Percentiles rank a stretch among this genome's conserved stretches.
phyloP scores from a whole-genome alignment of 2,329 filamentous ascomycete species.

The Clarireedia homoeocarpa region DNA sequence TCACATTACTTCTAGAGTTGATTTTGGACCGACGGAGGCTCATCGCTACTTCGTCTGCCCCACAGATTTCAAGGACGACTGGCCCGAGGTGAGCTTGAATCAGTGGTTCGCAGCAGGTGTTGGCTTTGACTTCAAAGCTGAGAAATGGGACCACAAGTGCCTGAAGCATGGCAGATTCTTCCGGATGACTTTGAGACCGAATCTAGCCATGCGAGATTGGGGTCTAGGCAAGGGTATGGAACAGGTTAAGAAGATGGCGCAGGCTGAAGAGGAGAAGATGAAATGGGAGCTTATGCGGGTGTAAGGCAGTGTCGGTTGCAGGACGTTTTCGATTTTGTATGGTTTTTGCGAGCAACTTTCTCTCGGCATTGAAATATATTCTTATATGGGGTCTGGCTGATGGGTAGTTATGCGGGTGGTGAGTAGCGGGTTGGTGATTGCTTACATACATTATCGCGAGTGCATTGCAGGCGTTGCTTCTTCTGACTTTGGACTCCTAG shows the following conservation, averaged over 20 bases:
- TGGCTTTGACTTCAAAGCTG: slow-evolving; percentile 20
- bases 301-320: not conserved
- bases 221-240: slow-evolving; percentile 1
- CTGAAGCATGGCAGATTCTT: slow-evolving; percentile 19
- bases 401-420: too few relatives aligned
- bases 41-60: slow-evolving; percentile 26
- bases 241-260: not conserved
- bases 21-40: slow-evolving; percentile 22
- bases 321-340: not conserved
- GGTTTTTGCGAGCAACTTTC: not conserved
- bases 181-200: slow-evolving; percentile 22
- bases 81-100: slow-evolving; percentile 18
- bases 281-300: not conserved
- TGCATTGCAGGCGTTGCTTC: too few relatives aligned
- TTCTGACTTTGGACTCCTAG: too few relatives aligned
- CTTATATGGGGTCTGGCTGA: too few relatives aligned
- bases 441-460: too few relatives aligned
- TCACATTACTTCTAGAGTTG: slow-evolving; percentile 21
- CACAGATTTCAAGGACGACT: slow-evolving; percentile 16
- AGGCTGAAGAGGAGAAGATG: not conserved
- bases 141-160: slow-evolving; percentile 27
- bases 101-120: slow-evolving; percentile 24
- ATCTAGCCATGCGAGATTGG: slow-evolving; percentile 16
- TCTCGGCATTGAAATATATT: not conserved
- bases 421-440: too few relatives aligned